These are phyloP conservation scores for Ulota crispa DNA, from an alignment of 225 moss, liverwort and hornwort species.

Conservation along the genomic window DNA sequence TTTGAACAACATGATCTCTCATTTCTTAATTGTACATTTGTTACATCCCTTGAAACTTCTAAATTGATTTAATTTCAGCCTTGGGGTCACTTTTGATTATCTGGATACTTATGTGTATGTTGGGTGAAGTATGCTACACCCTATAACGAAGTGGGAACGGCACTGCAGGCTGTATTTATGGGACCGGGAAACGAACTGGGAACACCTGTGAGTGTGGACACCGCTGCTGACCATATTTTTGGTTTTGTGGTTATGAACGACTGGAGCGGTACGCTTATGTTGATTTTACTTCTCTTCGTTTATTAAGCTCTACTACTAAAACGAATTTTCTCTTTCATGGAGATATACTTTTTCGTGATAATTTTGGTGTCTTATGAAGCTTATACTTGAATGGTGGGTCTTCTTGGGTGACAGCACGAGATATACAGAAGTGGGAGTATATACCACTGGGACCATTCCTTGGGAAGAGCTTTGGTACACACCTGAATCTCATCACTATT, in stretches of 20 bases:
- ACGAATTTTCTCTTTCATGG: background rate
- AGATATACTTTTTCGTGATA: background rate
- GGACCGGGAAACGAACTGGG: conserved; percentile 77
- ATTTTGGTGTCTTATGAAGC: background rate
- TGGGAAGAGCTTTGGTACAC: conserved; percentile 88
- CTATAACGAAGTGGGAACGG: background rate
- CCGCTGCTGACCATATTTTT: conserved; percentile 78
- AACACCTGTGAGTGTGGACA: conserved; percentile 66
- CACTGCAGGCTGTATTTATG: conserved; percentile 74
- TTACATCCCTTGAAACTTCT: background rate
- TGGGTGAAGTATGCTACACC: background rate
- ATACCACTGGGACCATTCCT: conserved; percentile 91
- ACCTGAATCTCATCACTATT: background rate
- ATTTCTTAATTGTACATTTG: background rate
- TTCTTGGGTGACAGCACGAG: conserved; percentile 64
- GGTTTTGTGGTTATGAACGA: conserved; percentile 96
- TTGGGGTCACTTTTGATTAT: background rate
- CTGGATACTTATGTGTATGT: background rate
- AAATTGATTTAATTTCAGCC: background rate
- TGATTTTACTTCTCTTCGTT: background rate
- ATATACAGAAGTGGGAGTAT: conserved; percentile 90
- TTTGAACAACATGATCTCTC: background rate
- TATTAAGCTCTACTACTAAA: background rate
- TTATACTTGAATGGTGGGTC: conserved; percentile 17
- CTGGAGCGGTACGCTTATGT: conserved; percentile 79